Evolutionary conservation across 2,329 filamentous ascomycete species (phyloP).

Genomic region (Cercospora citrullina): DNA sequence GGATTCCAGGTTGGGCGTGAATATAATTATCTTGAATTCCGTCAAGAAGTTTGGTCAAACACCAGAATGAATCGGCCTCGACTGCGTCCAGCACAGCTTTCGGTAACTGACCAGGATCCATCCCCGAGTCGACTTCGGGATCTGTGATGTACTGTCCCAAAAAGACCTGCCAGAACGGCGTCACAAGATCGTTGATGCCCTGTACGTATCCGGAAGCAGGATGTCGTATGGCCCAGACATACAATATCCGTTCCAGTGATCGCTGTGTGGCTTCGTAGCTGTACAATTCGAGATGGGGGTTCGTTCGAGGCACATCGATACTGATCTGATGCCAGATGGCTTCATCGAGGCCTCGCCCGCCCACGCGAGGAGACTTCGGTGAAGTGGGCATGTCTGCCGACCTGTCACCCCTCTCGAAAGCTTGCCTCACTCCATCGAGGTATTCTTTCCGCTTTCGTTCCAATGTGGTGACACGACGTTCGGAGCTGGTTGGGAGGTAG

Average conservation of each 20-base stretch:
- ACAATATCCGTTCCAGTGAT: conserved; percentile 89
- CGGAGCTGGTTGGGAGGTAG: conserved; percentile 95
- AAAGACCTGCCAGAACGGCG: conserved; percentile 98
- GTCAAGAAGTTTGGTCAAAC: conserved; percentile 93
- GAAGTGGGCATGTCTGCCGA: conserved; percentile 54
- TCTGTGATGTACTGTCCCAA: conserved; percentile 94
- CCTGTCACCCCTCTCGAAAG: conserved; percentile 56
- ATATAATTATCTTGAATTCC: conserved; percentile 99
- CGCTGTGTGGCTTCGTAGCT: conserved; percentile 94
- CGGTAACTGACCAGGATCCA: conserved; percentile 94
- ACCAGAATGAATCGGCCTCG: conserved; percentile 98
- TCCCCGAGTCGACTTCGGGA: conserved; percentile 83
- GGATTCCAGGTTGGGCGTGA: conserved; percentile 93
- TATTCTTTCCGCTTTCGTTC: conserved; percentile 97
- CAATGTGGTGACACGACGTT: conserved; percentile 82
- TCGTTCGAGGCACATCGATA: conserved; percentile 94
- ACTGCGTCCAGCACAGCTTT: conserved; percentile 90
- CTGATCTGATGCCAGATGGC: conserved; percentile 99
- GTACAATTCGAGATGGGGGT: conserved; percentile 93
- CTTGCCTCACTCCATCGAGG: conserved; percentile 78
- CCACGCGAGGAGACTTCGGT: conserved; percentile 44
- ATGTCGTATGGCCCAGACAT: conserved; percentile 96
- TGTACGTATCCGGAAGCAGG: conserved; percentile 97
- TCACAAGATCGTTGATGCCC: conserved; percentile 96
- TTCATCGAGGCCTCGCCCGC: conserved; percentile 81